Evolutionary conservation across 805 yeast genomes (phyloP), one percentile per base, ranked within the genome.

Genomic region (Saccharomycopsis fermentans): DNA sequence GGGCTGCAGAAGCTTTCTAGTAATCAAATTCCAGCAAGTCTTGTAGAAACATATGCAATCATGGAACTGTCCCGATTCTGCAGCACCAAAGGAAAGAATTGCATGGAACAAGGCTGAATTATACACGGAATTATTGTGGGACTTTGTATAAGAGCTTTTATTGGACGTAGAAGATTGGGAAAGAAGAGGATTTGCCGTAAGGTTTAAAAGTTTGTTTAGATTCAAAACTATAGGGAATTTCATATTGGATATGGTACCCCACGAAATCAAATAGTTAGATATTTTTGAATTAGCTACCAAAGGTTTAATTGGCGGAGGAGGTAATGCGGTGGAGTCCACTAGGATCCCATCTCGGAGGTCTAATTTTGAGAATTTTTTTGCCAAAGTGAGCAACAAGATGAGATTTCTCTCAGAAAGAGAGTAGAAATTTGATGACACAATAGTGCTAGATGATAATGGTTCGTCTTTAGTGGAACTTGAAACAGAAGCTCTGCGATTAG

Each of bases 71-170:
- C 71, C 63, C 55, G 70, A 69, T 54, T 69, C 71, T 27, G 73
- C 70, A 32, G 77, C 74, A 3, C 83, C 83, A 50, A 78, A 64
- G 11, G 82, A 73, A 3, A 80, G 61, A 1, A 80, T 67, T 6
- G 79, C 69, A 63, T 78, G 77, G 5, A 78, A 68, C 24, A 77
- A 65, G 27, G 74, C 75, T 59, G 77, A 75, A 55, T 72, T 65
- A 39, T 37, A 59, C 6, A 61, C 62, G 2, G 58, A 54, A 37
- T 52, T 56, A 27, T 29, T 54, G 16, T 36, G 32, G 1, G 55
- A 35, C 6, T 27, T 50, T n/a, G 53, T 50, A 19, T 40, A 14
- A 9, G 47, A 34, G 27, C 34, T 35, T 8, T 21, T 29, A 12
- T n/a, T 39, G 35, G 53, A 27, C 2, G 52, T 32, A 4, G 51